phyloP scores from a whole-genome alignment of 1,139 yeast genomes.

The Protomyces gravidus region DNA sequence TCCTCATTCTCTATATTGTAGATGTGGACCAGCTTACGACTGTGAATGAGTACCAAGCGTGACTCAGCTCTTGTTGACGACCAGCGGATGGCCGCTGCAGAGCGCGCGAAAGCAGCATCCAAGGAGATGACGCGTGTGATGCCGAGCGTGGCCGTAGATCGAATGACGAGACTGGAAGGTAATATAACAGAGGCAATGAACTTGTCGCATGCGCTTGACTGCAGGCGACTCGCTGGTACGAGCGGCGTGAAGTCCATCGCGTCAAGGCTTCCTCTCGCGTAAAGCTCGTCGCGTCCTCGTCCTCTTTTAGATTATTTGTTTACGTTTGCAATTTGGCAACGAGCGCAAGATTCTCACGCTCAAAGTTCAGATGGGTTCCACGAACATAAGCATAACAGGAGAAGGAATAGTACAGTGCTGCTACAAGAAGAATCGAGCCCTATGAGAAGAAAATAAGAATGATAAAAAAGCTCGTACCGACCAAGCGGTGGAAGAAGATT shows the following conservation, averaged over 20 bases:
- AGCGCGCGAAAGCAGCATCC: conserved; percentile 10
- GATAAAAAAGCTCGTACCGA: too few species aligned
- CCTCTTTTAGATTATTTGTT: background rate
- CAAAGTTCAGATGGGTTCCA: background rate
- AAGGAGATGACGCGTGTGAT: conserved; percentile 27
- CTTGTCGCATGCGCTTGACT: conserved; percentile 12
- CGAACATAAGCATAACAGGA: background rate
- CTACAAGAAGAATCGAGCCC: too few species aligned
- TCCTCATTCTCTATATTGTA: conserved; percentile 32
- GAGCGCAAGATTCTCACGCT: background rate
- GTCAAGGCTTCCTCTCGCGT: too few species aligned
- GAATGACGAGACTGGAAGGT: conserved; percentile 22
- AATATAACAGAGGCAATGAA: conserved; percentile 16
- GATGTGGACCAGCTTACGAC: conserved; percentile 29
- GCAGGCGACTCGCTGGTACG: conserved; percentile 8
- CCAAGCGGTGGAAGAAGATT: too few species aligned
- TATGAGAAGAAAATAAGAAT: too few species aligned
- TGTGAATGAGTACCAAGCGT: conserved; percentile 32
- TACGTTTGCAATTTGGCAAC: background rate
- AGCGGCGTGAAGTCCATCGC: conserved; percentile 26
- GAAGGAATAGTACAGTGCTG: background rate
- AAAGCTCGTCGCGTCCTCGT: too few species aligned
- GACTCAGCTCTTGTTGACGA: conserved; percentile 15
- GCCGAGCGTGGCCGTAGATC: conserved; percentile 28
- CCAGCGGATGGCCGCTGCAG: conserved; percentile 15